phyloP scores from a whole-genome alignment of 2,329 filamentous ascomycete genomes.

The Sporothrix protearum region DNA sequence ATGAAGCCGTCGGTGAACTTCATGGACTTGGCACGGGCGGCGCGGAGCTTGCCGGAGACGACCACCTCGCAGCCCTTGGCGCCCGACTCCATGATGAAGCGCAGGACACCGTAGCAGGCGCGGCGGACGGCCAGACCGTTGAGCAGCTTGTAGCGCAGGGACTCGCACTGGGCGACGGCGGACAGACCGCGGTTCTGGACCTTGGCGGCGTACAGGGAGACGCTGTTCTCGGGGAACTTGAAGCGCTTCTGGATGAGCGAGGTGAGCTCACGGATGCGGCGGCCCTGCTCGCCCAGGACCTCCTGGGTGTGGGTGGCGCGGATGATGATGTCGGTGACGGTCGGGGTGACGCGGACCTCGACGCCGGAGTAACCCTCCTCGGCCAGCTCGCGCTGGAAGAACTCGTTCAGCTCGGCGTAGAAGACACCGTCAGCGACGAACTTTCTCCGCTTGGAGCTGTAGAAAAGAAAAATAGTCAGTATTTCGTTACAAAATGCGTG shows the following conservation, averaged over 20 bases:
- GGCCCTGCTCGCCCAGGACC: conserved; percentile 99
- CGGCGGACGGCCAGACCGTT: conserved; percentile 98
- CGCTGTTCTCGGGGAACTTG: conserved; percentile 99
- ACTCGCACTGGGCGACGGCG: conserved; percentile 99
- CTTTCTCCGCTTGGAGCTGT: conserved; percentile 87
- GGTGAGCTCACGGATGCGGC: conserved; percentile 99
- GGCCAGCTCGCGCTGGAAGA: conserved; percentile 99
- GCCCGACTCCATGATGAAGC: conserved; percentile 99
- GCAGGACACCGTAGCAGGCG: conserved; percentile 99
- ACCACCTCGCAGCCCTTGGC: conserved; percentile 99
- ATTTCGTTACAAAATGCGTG: not conserved
- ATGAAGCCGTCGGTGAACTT: conserved; percentile 99
- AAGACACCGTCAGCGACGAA: conserved; percentile 98
- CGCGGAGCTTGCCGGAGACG: conserved; percentile 97
- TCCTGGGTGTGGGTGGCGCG: conserved; percentile 99
- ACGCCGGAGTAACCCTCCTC: conserved; percentile 99
- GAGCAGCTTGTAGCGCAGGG: conserved; percentile 99
- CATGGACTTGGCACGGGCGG: conserved; percentile 99
- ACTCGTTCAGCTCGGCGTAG: conserved; percentile 99
- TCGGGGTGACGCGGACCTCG: conserved; percentile 99
- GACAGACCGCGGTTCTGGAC: conserved; percentile 99
- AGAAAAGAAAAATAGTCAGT: conserved; percentile 3
- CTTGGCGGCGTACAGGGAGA: conserved; percentile 99
- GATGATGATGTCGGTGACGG: conserved; percentile 99
- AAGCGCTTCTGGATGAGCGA: conserved; percentile 99